phyloP scores from a whole-genome alignment of 2,329 filamentous ascomycete species.

The Nemania serpens region DNA sequence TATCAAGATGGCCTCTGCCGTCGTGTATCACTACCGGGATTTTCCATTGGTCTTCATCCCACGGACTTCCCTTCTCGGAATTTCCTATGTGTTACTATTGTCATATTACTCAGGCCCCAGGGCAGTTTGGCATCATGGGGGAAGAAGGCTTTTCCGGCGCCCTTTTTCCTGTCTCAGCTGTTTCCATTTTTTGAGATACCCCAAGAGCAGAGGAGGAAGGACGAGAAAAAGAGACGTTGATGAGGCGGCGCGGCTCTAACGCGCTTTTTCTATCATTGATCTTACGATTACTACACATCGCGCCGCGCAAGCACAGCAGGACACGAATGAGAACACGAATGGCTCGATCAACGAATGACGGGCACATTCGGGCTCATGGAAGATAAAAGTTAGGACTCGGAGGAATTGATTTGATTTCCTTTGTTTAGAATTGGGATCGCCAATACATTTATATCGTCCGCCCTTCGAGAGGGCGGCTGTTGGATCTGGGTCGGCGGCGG shows the following conservation, averaged over 20 bases:
- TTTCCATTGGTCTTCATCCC: conserved; percentile 24
- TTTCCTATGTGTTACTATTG: conserved; percentile 38
- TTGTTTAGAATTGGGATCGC: conserved; percentile 17
- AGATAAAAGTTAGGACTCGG: conserved; percentile 27
- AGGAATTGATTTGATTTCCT: conserved; percentile 17
- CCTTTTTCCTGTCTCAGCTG: conserved; percentile 38
- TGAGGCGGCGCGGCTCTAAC: conserved; percentile 22
- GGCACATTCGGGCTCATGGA: conserved; percentile 20
- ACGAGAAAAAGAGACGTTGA: conserved; percentile 1
- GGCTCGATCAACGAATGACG: conserved; percentile 3
- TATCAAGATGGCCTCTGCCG: conserved; percentile 34
- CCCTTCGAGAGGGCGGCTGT: not conserved
- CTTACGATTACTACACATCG: conserved; percentile 22
- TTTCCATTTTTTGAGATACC: conserved; percentile 42
- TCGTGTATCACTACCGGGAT: conserved; percentile 39
- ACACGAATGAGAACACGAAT: conserved; percentile 25
- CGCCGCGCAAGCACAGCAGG: conserved; percentile 28
- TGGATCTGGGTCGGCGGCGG: not conserved
- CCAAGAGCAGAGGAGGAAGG: conserved; percentile 33
- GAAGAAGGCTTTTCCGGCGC: conserved; percentile 33
- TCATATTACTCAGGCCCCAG: conserved; percentile 41
- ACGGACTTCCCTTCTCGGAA: conserved; percentile 31
- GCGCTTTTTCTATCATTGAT: conserved; percentile 17
- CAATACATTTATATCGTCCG: not conserved
- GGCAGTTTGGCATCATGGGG: conserved; percentile 38